A percentile compares a stretch with the other conserved stretches of the same genome.
Evolutionary conservation across 2,329 filamentous ascomycete species (phyloP).

Genomic region (Apiospora kogelbergensis): DNA sequence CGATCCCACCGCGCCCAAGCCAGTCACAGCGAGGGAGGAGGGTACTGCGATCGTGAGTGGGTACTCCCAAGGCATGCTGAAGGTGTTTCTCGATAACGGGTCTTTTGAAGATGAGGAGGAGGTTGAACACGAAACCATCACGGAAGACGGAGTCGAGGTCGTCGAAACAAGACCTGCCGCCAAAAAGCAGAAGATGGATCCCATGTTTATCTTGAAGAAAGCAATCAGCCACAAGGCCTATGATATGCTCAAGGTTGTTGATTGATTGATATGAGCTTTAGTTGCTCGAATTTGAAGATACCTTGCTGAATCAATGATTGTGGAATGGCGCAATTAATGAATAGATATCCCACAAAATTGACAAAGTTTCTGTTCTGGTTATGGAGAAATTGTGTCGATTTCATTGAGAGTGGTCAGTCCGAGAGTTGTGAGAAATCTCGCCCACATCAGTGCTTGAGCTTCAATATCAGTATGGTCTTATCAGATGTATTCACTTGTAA

Average conservation of each 20-base stretch:
- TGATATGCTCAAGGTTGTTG: slow-evolving; percentile 53
- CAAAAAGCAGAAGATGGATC: slow-evolving; percentile 44
- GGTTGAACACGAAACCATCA: slow-evolving; percentile 23
- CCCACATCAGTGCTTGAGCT: too few species aligned
- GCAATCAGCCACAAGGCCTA: slow-evolving; percentile 55
- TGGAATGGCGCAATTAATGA: background rate
- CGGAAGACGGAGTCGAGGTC: background rate
- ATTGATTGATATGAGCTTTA: slow-evolving; percentile 33
- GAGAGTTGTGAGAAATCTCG: too few species aligned
- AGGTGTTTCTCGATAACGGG: slow-evolving; percentile 54
- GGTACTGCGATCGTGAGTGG: slow-evolving; percentile 53
- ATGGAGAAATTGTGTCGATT: background rate
- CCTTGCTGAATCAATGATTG: background rate
- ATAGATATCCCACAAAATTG: background rate
- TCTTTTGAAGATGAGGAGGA: slow-evolving; percentile 39
- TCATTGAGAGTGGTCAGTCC: too few species aligned
- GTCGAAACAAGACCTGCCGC: background rate
- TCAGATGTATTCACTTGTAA: background rate
- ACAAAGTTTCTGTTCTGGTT: background rate
- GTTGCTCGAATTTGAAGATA: background rate
- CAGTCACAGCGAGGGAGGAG: slow-evolving; percentile 42
- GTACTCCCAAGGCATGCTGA: slow-evolving; percentile 58
- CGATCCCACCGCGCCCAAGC: slow-evolving; percentile 44
- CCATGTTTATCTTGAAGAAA: slow-evolving; percentile 45
- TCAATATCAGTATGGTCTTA: background rate